Base-by-base conservation (phyloP, 768 basidiomycete genomes). In the Lanmaoa pseudosensibilis region DNA sequence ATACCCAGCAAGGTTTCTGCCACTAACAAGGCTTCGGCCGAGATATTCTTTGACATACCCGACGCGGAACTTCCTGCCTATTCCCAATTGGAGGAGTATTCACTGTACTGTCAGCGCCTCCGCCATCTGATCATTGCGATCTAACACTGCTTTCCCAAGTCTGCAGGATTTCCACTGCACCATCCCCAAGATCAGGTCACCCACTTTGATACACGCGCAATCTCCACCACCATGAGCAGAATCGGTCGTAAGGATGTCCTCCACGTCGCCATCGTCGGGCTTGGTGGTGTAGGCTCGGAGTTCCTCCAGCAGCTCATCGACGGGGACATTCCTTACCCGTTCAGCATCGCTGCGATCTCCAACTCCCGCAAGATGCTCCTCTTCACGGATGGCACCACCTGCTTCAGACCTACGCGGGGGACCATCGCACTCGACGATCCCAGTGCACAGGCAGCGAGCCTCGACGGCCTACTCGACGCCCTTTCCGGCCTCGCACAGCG, bases 281-380 rank as follows among this genome's bases (percentile, higher is more conserved):
- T 93, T 33, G 97, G 97, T 4, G 89, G 96, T 50, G 97, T 99
- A 25, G 97, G 97, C 30, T 79, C 83, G 39, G 92, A 93, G 68
- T 83, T 98, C 65, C 79, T 98, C 70, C 73, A 80, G 40, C 97
- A 98, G 73, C 80, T 98, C 23, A 78, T 84, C 46, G 77, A 86
- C 7, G 37, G 25, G 4, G 39, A 57, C 13, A 80, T 86, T 36
- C 85, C 88, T 3, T 62, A 65, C 64, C 78, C 75, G n/a, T 85
- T 91, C 77, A 78, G 74, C 47, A 76, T 94, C 65, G 77, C 88
- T 65, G 84, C 87, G 18, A 77, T 92, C 54, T 79, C 87, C 45
- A 87, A 87, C 23, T 88, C 89, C 41, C 86, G 78, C 46, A 74
- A 80, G 43, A 80, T 83, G 41, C 69, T 87, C 56, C 86, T 82